Evolutionary conservation across 805 yeast species (phyloP), one percentile per base, ranked within the genome.

Genomic region (Wickerhamomyces canadensis): DNA sequence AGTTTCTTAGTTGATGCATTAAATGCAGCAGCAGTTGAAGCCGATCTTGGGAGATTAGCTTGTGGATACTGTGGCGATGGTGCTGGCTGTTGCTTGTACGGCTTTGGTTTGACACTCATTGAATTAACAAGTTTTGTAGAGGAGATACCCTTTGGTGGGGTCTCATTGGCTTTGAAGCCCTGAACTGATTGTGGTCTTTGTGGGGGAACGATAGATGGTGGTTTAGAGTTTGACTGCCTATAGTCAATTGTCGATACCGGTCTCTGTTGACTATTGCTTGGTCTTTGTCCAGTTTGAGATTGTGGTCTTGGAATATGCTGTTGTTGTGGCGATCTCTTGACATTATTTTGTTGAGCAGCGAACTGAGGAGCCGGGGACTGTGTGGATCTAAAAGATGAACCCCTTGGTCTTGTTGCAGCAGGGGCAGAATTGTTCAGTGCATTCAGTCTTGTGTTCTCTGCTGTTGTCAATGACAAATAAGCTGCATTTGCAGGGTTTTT

Each of bases 371-470:
- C n/a, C n/a, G n/a, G n/a, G n/a, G n/a, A n/a, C n/a, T n/a, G n/a
- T n/a, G n/a, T n/a, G n/a, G n/a, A n/a, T 33, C 36, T 33, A 19
- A 18, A 5, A 6, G 13, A 3, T 16, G 24, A 11, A 30, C 16
- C 19, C 15, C 56, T 61, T n/a, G 61, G 57, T 26, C 56, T 49
- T 14, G 43, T 41, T 4, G 58, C 41, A 31, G 39, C 37, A 13
- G 43, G 34, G 21, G 27, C 44, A 17, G 44, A 26, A 49, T 41
- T 48, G 43, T 78, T 68, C 52, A 76, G 55, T 42, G 91, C 82
- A 58, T 84, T 84, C 39, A 81, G 54, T 41, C 88, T 68, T 0
- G 93, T 84, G 55, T 84, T 84, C 52, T 83, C 88, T 1, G 89
- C 89, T 0, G 93, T 84, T 1, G 89, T 71, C 37, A 80, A 58